A percentile compares a stretch with the other conserved stretches of the same genome.
These are phyloP conservation scores for Cyclocybe cylindracea DNA, from an alignment of 768 basidiomycete species.

Conservation along the genomic window DNA sequence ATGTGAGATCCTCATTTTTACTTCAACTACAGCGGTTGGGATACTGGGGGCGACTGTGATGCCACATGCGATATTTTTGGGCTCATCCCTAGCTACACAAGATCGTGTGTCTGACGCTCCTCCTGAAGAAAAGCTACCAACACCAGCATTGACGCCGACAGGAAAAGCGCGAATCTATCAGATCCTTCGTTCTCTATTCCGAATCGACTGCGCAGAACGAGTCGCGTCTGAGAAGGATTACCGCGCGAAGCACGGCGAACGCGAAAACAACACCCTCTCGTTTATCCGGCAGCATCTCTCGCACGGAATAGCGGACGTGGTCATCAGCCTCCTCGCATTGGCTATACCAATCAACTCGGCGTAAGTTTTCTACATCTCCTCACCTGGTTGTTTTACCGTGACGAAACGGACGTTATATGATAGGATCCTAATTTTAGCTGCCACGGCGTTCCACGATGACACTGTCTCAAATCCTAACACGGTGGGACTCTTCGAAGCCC, in stretches of 20 bases:
- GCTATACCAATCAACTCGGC: slow-evolving; percentile 79
- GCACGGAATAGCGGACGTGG: slow-evolving; percentile 59
- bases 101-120: slow-evolving; percentile 31
- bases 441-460: slow-evolving; percentile 63
- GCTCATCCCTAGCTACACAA: slow-evolving; percentile 35
- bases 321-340: slow-evolving; percentile 59
- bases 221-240: slow-evolving; percentile 29
- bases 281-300: slow-evolving; percentile 57
- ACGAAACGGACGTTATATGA: background rate
- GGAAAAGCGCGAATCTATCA: slow-evolving; percentile 13
- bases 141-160: slow-evolving; percentile 2
- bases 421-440: slow-evolving; percentile 73
- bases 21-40: slow-evolving; percentile 44
- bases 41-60: slow-evolving; percentile 76
- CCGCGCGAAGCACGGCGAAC: slow-evolving; percentile 41
- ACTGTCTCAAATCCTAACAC: slow-evolving; percentile 28
- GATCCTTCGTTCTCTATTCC: slow-evolving; percentile 25
- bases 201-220: slow-evolving; percentile 31
- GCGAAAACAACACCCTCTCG: slow-evolving; percentile 44
- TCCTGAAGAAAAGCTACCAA: slow-evolving; percentile 11
- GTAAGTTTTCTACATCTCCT: slow-evolving; percentile 29
- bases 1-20: background rate
- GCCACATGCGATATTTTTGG: slow-evolving; percentile 62
- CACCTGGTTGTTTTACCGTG: background rate
- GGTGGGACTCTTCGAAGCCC: slow-evolving; percentile 74